These are phyloP conservation scores for Fusarium subtropicale DNA, from an alignment of 2,329 filamentous ascomycete genomes.

Conservation along the genomic window DNA sequence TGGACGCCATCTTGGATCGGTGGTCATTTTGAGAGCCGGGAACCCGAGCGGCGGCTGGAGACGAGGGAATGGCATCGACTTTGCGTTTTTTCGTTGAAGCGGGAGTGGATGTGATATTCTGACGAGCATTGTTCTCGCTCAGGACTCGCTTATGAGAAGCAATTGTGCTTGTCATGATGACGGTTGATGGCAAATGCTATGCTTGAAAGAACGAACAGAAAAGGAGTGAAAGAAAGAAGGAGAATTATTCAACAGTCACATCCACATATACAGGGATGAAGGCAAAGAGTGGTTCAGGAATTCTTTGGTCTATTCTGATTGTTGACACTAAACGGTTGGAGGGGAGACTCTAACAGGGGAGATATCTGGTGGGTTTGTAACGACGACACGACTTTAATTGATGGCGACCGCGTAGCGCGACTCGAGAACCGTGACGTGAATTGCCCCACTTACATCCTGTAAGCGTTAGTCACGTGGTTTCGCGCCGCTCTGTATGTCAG, in stretches of 20 bases:
- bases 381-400: conserved; percentile 49
- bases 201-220: conserved; percentile 4
- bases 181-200: conserved; percentile 30
- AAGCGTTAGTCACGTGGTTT: conserved; percentile 47
- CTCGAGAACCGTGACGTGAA: conserved; percentile 53
- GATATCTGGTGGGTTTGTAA: conserved; percentile 31
- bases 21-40: conserved; percentile 72
- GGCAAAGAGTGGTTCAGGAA: conserved; percentile 11
- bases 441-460: conserved; percentile 42
- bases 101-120: conserved; percentile 69
- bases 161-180: conserved; percentile 61
- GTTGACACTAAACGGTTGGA: conserved; percentile 34
- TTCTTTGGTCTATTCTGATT: conserved; percentile 26
- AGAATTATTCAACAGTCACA: conserved; percentile 1
- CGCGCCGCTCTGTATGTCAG: conserved; percentile 27
- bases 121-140: conserved; percentile 73
- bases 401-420: conserved; percentile 50
- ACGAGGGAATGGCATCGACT: conserved; percentile 71
- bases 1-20: conserved; percentile 73
- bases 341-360: conserved; percentile 30
- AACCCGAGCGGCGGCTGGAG: conserved; percentile 66
- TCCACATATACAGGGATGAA: conserved; percentile 30
- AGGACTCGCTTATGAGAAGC: conserved; percentile 79
- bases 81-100: conserved; percentile 82
- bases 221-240: conserved; percentile 2